Evolutionary conservation across 495 filamentous ascomycete genomes (phyloP).

Genomic region (Daldinia childiae): DNA sequence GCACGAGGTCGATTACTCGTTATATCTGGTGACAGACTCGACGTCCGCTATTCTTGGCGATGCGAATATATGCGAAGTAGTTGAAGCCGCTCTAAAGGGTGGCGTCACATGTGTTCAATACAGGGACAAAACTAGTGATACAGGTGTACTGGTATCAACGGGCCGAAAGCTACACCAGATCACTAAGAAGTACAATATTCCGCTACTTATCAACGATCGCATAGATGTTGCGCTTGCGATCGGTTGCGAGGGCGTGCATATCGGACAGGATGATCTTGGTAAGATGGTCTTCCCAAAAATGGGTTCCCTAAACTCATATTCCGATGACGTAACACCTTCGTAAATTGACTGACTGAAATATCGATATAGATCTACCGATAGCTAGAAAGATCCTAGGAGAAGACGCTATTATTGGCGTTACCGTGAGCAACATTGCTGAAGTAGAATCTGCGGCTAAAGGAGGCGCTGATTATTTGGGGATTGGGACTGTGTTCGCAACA

Average conservation of each 20-base stretch:
- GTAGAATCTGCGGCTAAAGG: constrained; percentile 70
- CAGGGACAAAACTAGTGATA: constrained; percentile 86
- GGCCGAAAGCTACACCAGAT: constrained; percentile 76
- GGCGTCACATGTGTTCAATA: constrained; percentile 91
- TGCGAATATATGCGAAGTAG: constrained; percentile 74
- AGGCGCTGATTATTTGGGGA: constrained; percentile 88
- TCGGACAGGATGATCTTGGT: constrained; percentile 96
- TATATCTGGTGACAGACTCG: constrained; percentile 95
- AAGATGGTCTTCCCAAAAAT: constrained; percentile 46
- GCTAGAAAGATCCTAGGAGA: constrained; percentile 79
- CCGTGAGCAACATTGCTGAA: constrained; percentile 72
- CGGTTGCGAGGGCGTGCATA: constrained; percentile 88
- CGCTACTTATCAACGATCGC: constrained; percentile 95
- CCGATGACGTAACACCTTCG: background rate
- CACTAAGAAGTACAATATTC: constrained; percentile 72
- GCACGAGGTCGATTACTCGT: constrained; percentile 58
- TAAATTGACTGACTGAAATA: background rate
- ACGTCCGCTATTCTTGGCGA: constrained; percentile 75
- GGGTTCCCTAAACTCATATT: background rate
- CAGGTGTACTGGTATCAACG: constrained; percentile 73
- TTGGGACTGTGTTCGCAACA: constrained; percentile 88
- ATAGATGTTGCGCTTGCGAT: constrained; percentile 89
- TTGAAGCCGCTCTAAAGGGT: constrained; percentile 79
- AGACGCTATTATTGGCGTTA: constrained; percentile 73
- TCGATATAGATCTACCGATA: constrained; percentile 61